Base-by-base conservation (phyloP, 1,284 basidiomycete genomes). In the Pisolithus thermaeus region DNA sequence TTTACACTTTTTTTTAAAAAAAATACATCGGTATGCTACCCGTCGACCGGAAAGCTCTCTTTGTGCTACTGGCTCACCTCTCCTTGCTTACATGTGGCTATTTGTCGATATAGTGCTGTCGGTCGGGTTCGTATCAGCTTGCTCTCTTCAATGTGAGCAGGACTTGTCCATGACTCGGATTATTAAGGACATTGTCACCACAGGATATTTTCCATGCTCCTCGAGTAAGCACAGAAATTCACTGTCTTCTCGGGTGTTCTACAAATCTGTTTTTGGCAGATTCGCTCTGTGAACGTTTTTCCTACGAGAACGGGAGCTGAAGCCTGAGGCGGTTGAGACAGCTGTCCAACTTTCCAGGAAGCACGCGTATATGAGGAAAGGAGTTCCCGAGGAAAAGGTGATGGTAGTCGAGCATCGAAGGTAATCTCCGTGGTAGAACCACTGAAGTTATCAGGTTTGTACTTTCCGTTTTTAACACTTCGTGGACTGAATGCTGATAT, bases 281-380 rank as follows among this genome's bases (percentile, higher is more conserved):
- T 99, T 96, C 69, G 92, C 94, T 2, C 79, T 92, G 72, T 83
- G 56, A 95, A 95, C 86, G 92, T 98, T 9, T 78, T 99, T 16
- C 95, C 96, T 22, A 97, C 98, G 94, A 99, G 99, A 78, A 99
- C 96, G 0, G 97, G 97, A 41, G 95, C 94, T 2, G 96, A 99
- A 20, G 18, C 18, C 18, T 20, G 18, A 20, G 67, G 97, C 96
- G 8, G 96, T 99, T 55, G 94, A 99, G 74, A 97, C 94, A 0
- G 75, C 78, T 20, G 61, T 90, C 58, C 91, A 93, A 77, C 78
- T 97, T 25, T 84, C 93, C 0, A 75, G 93, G 59, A 95, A 95
- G 74, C 97, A 93, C 93, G 93, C 83, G 52, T 95, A 96, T 71
- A 76, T 79, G 74, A 83, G 84, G 32, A 98, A 94, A 76, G 85